Conservation (phyloP, 495 filamentous ascomycete genomes). For the Penicillium bovifimosum region DNA sequence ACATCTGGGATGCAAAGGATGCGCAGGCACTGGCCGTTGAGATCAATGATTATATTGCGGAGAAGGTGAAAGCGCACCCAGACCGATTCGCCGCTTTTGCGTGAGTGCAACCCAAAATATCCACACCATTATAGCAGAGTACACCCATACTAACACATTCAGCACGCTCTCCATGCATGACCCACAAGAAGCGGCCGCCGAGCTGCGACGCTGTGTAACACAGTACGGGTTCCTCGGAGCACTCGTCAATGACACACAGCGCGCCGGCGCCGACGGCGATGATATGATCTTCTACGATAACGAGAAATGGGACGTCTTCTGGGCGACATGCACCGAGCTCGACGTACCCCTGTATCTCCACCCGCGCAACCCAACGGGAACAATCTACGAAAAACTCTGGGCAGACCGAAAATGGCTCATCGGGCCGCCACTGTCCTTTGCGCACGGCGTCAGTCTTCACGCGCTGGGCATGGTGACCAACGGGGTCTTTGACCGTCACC, state of each 20-base stretch:
- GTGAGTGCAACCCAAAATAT: constrained; percentile 10
- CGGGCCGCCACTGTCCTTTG: constrained; percentile 42
- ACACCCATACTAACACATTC: not conserved
- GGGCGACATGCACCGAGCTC: constrained; percentile 50
- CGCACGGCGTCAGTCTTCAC: constrained; percentile 46
- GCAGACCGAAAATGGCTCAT: constrained; percentile 46
- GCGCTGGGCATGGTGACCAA: constrained; percentile 48
- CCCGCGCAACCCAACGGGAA: constrained; percentile 46
- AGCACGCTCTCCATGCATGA: constrained; percentile 52
- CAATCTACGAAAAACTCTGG: constrained; percentile 47
- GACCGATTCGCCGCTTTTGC: constrained; percentile 55
- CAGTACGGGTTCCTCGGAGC: constrained; percentile 54
- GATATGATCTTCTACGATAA: constrained; percentile 57
- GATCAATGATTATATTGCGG: constrained; percentile 55
- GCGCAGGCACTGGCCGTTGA: constrained; percentile 42
- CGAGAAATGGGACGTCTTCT: constrained; percentile 52
- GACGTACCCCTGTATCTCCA: constrained; percentile 61
- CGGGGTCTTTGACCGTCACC: constrained; percentile 46
- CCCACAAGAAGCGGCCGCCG: constrained; percentile 47
- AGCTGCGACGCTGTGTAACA: constrained; percentile 51
- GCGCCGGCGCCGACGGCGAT: constrained; percentile 44
- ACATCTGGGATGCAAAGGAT: constrained; percentile 45
- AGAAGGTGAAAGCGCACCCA: constrained; percentile 44
- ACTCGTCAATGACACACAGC: constrained; percentile 55
- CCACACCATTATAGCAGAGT: not conserved